Conservation (phyloP, 2,329 filamentous ascomycete genomes). For the Xylariomycetidae sp. region DNA sequence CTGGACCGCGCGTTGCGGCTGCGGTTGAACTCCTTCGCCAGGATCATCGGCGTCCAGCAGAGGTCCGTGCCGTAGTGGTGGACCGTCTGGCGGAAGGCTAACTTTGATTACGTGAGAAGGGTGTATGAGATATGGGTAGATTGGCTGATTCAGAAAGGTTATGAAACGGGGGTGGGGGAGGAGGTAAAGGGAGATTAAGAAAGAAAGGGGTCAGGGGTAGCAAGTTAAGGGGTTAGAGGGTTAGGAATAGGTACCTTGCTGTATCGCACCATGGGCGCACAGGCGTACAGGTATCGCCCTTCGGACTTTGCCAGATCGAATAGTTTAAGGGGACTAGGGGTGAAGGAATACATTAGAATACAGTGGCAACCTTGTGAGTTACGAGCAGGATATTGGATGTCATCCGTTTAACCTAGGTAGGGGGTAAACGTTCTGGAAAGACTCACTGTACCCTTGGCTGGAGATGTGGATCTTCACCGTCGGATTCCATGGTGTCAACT, state of each 20-base stretch:
- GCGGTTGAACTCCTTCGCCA: conserved; percentile 65
- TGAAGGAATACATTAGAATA: too few relatives aligned
- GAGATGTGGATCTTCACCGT: conserved; percentile 12
- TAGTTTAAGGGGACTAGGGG: conserved; percentile 35
- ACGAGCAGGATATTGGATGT: too few relatives aligned
- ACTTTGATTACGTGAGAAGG: too few relatives aligned
- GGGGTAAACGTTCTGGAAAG: neutral
- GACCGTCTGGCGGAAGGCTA: conserved; percentile 66
- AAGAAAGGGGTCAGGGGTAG: too few relatives aligned
- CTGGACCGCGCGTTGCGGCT: conserved; percentile 55
- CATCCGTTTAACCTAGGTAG: neutral
- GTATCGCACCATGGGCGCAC: conserved; percentile 39
- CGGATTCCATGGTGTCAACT: conserved; percentile 16
- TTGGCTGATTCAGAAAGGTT: too few relatives aligned
- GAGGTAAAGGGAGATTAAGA: too few relatives aligned
- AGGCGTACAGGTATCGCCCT: conserved; percentile 37
- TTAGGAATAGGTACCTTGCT: too few relatives aligned
- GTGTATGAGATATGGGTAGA: too few relatives aligned
- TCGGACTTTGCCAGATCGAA: conserved; percentile 37
- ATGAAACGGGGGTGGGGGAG: too few relatives aligned
- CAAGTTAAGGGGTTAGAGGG: too few relatives aligned
- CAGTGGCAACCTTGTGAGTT: too few relatives aligned
- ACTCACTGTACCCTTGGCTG: conserved; percentile 20
- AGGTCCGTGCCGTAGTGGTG: conserved; percentile 61
- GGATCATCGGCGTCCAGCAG: conserved; percentile 69